These are phyloP conservation scores for Trichoderma sp. DNA, from an alignment of 2,329 filamentous ascomycete species.

Conservation along the genomic window DNA sequence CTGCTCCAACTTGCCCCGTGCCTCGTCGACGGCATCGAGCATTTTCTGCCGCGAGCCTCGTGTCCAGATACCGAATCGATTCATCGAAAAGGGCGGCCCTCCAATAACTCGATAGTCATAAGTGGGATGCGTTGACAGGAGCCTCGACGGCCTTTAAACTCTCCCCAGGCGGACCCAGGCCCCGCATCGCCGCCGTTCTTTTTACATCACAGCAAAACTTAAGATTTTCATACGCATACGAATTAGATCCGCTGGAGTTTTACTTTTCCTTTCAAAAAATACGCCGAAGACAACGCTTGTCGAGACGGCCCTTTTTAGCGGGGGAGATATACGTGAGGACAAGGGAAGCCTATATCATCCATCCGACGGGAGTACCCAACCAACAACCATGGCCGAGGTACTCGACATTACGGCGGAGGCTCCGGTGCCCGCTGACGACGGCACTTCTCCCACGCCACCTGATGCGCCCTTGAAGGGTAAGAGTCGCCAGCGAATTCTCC, in stretches of 20 bases:
- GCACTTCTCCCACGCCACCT: constrained; percentile 25
- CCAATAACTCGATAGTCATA: background rate
- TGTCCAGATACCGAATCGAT: background rate
- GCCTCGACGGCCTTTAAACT: constrained; percentile 8
- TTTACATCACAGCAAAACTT: background rate
- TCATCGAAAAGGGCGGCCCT: background rate
- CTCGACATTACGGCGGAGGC: background rate
- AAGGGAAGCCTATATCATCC: background rate
- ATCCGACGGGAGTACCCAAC: background rate
- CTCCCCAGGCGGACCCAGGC: background rate
- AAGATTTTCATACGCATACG: background rate
- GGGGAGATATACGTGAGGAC: background rate
- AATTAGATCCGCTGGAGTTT: background rate
- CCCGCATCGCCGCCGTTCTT: background rate
- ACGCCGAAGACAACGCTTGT: background rate
- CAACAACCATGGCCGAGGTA: constrained; percentile 11
- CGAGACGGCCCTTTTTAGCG: background rate
- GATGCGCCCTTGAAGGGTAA: constrained; percentile 54
- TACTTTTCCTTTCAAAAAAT: background rate
- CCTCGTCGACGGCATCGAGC: constrained; percentile 9
- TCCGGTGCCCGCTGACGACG: constrained; percentile 29
- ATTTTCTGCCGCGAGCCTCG: background rate
- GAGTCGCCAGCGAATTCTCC: constrained; percentile 67
- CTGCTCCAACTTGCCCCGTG: constrained; percentile 2
- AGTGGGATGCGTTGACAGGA: constrained; percentile 2